Conservation (phyloP, 345 rosid species). For the Laguncularia racemosa region DNA sequence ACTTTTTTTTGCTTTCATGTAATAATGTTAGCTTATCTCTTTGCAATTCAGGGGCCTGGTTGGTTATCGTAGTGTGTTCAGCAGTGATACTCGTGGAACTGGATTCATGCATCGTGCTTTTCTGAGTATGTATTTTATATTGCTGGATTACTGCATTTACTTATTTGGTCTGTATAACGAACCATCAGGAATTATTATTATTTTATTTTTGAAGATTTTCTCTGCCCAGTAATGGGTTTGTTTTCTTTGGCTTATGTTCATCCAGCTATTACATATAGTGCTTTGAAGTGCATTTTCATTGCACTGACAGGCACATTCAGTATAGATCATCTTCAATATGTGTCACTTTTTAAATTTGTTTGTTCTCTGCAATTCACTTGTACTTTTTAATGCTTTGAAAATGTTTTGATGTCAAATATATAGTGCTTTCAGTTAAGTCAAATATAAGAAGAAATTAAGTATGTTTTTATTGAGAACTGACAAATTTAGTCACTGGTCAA, state of each 20-base stretch:
- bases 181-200: background rate
- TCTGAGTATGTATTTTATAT: conserved; percentile 46
- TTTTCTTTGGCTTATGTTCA: background rate
- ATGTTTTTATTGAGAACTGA: too few species aligned
- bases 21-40: background rate
- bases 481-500: too few species aligned
- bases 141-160: background rate
- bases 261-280: too few species aligned
- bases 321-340: background rate
- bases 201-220: background rate
- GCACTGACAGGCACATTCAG: background rate
- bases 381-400: too few species aligned
- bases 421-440: too few species aligned
- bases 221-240: background rate
- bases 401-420: too few species aligned
- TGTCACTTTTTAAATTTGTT: conserved; percentile 6
- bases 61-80: conserved; percentile 97
- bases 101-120: conserved; percentile 99
- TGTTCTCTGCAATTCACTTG: too few species aligned
- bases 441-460: too few species aligned
- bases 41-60: conserved; percentile 71
- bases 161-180: background rate
- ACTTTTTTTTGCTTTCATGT: too few species aligned
- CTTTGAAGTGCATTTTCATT: background rate
- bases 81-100: conserved; percentile 95